Base-by-base conservation (phyloP, 1,284 basidiomycete species). In the Spongiforma sp. region DNA sequence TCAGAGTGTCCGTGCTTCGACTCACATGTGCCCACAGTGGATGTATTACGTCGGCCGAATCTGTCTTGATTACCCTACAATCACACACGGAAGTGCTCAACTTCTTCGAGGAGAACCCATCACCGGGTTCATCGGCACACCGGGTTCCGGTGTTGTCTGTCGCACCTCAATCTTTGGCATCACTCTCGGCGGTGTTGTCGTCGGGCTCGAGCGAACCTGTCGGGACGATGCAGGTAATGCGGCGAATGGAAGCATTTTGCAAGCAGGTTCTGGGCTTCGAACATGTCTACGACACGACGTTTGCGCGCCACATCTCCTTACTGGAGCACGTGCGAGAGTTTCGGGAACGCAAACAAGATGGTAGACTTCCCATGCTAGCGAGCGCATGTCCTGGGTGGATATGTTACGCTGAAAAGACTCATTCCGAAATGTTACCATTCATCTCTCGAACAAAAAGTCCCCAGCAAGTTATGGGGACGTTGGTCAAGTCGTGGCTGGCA, bases 381-480 rank as follows among this genome's bases (percentile, higher is more conserved):
- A 96, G 94, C 69, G 95, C 97, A 15, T 99, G 98, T 80, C 98
- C 98, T 0, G 98, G 98, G 30, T 99, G 98, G 98, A 93, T 99
- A 62, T 99, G 97, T 78, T 99, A 99, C 75, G 97, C 96, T 21
- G 98, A 99, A 80, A 99, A 99, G 83, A 93, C 97, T 0, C 97
- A 98, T 74, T 84, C 91, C 3, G 96, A 98, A 76, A 91, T 99
- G 83, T 77, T 99, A 14, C 95, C 95, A 2, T 95, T 96, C 71
- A 91, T 99, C 63, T 88, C 93, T 54, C 83, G 83, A 32, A 94
- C 94, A 48, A 95, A 98, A 80, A 97, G 94, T 72, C 93, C 95
- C 12, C 96, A 99, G 77, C 96, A 96, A 71, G 84, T 98, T 59
- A 95, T 97, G 87, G 98, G 98, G 8, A 91, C 92, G 4, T 79